These are phyloP conservation scores for Annulohypoxylon truncatum DNA, from an alignment of 2,329 filamentous ascomycete genomes.

Conservation along the genomic window DNA sequence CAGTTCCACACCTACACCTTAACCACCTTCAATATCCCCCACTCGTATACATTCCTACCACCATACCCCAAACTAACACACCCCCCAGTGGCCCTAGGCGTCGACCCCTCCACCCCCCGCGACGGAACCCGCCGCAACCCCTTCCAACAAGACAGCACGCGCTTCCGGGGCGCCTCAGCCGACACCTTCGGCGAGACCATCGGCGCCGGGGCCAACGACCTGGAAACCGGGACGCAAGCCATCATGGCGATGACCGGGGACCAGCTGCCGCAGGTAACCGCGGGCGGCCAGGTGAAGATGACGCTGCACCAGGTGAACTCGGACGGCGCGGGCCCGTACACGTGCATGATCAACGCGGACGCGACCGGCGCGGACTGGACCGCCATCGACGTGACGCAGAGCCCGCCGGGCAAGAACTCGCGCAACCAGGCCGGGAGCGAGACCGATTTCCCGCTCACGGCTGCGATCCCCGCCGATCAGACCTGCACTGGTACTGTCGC, in stretches of 20 bases:
- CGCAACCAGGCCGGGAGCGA: conserved; percentile 57
- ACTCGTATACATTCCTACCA: neutral
- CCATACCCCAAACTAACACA: conserved; percentile 7
- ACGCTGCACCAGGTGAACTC: conserved; percentile 75
- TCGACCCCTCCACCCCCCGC: conserved; percentile 68
- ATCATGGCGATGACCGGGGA: conserved; percentile 69
- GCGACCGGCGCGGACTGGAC: conserved; percentile 66
- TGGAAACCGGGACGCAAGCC: conserved; percentile 65
- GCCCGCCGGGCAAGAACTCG: conserved; percentile 63
- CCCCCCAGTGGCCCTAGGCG: conserved; percentile 55
- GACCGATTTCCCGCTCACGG: conserved; percentile 65
- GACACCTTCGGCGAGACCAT: conserved; percentile 69
- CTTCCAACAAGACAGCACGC: conserved; percentile 73
- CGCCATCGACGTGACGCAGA: conserved; percentile 65
- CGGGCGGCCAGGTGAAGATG: conserved; percentile 69
- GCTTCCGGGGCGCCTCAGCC: conserved; percentile 66
- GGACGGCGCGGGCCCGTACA: conserved; percentile 74
- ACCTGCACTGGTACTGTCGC: conserved; percentile 70
- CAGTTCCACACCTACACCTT: neutral
- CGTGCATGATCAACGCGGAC: conserved; percentile 72
- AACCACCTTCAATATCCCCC: too few species aligned
- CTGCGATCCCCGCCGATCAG: conserved; percentile 65
- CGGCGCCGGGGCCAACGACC: conserved; percentile 65
- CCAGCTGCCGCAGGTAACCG: conserved; percentile 67
- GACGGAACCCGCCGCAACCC: conserved; percentile 70